These are phyloP conservation scores for Calonectria crousiana DNA, from an alignment of 2,329 filamentous ascomycete species.

Conservation along the genomic window DNA sequence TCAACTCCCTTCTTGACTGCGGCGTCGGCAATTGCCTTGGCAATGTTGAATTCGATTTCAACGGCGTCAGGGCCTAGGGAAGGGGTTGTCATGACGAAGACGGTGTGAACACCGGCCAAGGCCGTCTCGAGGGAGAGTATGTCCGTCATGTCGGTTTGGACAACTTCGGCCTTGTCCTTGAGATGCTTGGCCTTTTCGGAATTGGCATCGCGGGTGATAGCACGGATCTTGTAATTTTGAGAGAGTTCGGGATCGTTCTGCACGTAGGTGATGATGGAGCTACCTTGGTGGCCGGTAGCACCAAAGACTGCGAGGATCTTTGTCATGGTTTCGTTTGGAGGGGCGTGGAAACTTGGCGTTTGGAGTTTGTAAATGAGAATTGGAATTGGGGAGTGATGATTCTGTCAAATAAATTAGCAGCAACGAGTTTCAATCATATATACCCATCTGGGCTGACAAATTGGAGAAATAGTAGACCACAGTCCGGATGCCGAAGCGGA, in stretches of 20 bases:
- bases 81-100: slow-evolving; percentile 62
- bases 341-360: background rate
- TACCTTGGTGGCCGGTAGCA: slow-evolving; percentile 65
- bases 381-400: background rate
- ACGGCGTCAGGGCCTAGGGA: slow-evolving; percentile 50
- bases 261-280: slow-evolving; percentile 59
- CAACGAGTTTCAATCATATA: background rate
- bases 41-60: slow-evolving; percentile 51
- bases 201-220: slow-evolving; percentile 60
- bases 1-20: slow-evolving; percentile 52
- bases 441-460: background rate
- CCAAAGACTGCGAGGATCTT: slow-evolving; percentile 61
- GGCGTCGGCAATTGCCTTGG: slow-evolving; percentile 55
- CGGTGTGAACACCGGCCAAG: slow-evolving; percentile 58
- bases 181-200: slow-evolving; percentile 49
- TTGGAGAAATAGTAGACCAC: background rate
- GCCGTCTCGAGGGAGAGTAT: slow-evolving; percentile 54
- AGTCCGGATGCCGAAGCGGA: background rate
- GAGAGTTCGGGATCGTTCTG: slow-evolving; percentile 59
- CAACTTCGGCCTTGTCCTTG: slow-evolving; percentile 48
- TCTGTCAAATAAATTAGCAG: background rate
- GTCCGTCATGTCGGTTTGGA: slow-evolving; percentile 56
- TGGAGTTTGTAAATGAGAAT: background rate
- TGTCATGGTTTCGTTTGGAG: slow-evolving; percentile 34
- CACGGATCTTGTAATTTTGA: slow-evolving; percentile 60